These are phyloP conservation scores for Rhodotorula graminis DNA, from an alignment of 768 basidiomycete genomes.

Conservation along the genomic window DNA sequence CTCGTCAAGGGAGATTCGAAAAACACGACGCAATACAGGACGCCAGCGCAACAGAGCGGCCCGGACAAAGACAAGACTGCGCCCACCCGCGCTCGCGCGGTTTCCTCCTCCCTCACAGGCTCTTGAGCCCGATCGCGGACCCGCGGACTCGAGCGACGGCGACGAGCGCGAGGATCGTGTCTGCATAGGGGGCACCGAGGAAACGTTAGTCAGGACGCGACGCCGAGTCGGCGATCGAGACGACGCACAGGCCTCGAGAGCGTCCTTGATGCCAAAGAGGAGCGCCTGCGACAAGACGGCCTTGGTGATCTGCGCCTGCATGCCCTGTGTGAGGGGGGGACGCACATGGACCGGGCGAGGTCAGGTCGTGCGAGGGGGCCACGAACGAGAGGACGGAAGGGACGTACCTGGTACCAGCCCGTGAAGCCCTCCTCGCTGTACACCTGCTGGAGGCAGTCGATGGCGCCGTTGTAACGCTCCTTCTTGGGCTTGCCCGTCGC, in stretches of 20 bases:
- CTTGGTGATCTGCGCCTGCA: slow-evolving; percentile 93
- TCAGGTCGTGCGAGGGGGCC: too few species aligned
- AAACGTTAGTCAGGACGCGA: too few species aligned
- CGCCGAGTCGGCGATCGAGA: not conserved
- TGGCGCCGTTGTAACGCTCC: slow-evolving; percentile 61
- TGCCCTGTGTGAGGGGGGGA: slow-evolving; percentile 58
- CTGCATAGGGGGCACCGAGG: not conserved
- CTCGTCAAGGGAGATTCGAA: too few species aligned
- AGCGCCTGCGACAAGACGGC: slow-evolving; percentile 93
- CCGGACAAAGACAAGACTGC: too few species aligned
- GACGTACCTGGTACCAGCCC: slow-evolving; percentile 90
- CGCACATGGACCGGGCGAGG: too few species aligned
- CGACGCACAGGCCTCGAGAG: slow-evolving; percentile 61
- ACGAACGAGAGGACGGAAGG: not conserved
- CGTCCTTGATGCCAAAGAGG: slow-evolving; percentile 94
- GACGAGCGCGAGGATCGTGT: slow-evolving; percentile 33
- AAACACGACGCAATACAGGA: too few species aligned
- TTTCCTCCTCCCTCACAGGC: not conserved
- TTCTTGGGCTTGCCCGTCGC: slow-evolving; percentile 46
- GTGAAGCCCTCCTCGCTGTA: slow-evolving; percentile 69
- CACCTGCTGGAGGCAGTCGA: slow-evolving; percentile 68
- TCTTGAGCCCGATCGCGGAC: slow-evolving; percentile 21
- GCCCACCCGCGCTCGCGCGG: too few species aligned
- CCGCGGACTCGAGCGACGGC: slow-evolving; percentile 21
- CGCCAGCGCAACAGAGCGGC: too few species aligned